Base-by-base conservation (phyloP, 306 rosid species). In the Sphenostylis stenocarpa region DNA sequence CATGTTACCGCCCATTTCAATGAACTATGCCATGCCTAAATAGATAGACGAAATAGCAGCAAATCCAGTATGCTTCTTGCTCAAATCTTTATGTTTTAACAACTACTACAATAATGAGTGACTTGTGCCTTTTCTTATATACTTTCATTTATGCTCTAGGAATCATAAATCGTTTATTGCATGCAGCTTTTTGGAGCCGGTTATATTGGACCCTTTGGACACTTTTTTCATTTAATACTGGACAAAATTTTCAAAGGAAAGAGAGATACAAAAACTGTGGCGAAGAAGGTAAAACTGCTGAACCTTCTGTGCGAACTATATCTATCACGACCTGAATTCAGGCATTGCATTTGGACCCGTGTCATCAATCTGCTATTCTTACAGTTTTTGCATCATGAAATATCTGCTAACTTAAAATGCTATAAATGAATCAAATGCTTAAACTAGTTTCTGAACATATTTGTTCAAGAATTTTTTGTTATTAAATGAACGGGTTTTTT, bases 141-240 rank as follows among this genome's bases (percentile, higher is more conserved):
- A 48, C 24, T 39, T 57, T 10, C 70, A 55, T 63, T 9, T 43
- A 15, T 56, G 52, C 71, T 70, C 76, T 45, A 52, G 53, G 20
- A 77, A 45, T 77, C 48, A 78, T 47, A 16, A 48, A 21, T 68
- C 0, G 16, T 67, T 72, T 76, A 73, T 73, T 57, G 26, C 70
- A 20, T 84, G 91, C 90, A 95, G 99, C 60, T 95, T 77, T 83
- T 89, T 57, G 99, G 97, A 83, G 97, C 90, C 20, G 93, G 82
- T 77, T 95, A 92, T 87, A 88, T 90, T 80, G 99, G 99, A 85
- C 99, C 99, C 21, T 89, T 90, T 77, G 96, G 97, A 55, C 99
- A 90, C 86, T 92, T n/a, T 84, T 81, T 84, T 75, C 92, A 95
- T 52, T 63, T 75, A 23, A 53, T 81, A 34, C 87, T 95, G 15